Evolutionary conservation across 805 yeast species (phyloP), one percentile per base, ranked within the genome.

Genomic region (Wickerhamomyces rabaulensis): DNA sequence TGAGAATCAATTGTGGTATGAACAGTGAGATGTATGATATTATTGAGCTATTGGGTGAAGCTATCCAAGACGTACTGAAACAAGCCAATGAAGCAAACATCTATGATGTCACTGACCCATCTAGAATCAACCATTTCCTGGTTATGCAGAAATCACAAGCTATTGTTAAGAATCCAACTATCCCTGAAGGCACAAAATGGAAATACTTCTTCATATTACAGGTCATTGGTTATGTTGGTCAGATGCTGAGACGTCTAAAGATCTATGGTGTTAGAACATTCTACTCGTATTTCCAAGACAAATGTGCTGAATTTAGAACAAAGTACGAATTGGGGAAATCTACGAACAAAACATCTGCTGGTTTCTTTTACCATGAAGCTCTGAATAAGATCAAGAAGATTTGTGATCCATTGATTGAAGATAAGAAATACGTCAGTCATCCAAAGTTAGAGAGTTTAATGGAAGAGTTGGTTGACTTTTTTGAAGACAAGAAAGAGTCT

Each of bases 261-360:
- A 79, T 87, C 17, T 95, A 94, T 63, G 98, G 99, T 0, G 69
- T 92, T 8, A 66, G 76, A 40, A 82, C 95, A 0, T 94, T 94
- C 58, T 84, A 78, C 62, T 69, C 74, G 7, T 86, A 84, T 61
- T 83, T 82, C 59, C 56, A 63, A 36, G 83, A 81, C 45, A 84
- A 84, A 51, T 67, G 74, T 60, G 64, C 64, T 19, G 82, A 82
- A 60, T 76, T 79, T 58, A 71, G 78, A 27, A 71, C 85, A 2
- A 84, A 84, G 59, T 78, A 68, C 57, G 74, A 70, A 40, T 63
- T 70, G 44, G 78, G 79, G 36, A 87, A 87, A 61, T 77, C 87
- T 1, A 80, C 80, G 1, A 83, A 82, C 56, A 76, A 82, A 52
- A 63, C 72, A 15, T 80, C 86, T 1, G 80, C 86, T 3, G 71